A percentile compares a stretch with the other conserved stretches of the same genome.
Conservation (phyloP, 2,329 filamentous ascomycete genomes). For the Aureobasidium sp. region DNA sequence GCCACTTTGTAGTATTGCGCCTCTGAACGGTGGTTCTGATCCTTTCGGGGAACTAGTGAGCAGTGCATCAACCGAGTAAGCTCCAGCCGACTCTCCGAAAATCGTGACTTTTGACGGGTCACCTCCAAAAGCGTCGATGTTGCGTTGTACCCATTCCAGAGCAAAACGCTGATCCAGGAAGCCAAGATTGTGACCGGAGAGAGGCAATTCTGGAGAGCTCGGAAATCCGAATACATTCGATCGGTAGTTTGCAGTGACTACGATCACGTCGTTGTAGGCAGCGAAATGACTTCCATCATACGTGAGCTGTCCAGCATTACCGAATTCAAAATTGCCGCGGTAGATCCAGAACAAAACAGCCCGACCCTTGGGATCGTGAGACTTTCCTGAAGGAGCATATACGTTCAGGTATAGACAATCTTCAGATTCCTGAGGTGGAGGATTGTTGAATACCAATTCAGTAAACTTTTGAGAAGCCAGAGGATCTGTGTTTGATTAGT, state of each 20-base stretch:
- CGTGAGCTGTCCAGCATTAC: constrained; percentile 22
- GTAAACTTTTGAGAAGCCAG: constrained; percentile 23
- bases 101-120: constrained; percentile 30
- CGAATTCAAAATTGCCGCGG: constrained; percentile 26
- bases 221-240: constrained; percentile 38
- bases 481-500: constrained; percentile 20
- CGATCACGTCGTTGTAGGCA: constrained; percentile 28
- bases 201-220: constrained; percentile 28
- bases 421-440: constrained; percentile 27
- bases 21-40: constrained; percentile 27
- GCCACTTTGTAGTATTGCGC: constrained; percentile 27
- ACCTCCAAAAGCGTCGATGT: constrained; percentile 31
- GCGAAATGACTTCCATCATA: constrained; percentile 29
- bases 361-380: constrained; percentile 21
- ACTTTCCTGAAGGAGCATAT: constrained; percentile 24
- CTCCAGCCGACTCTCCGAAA: constrained; percentile 29
- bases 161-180: constrained; percentile 31
- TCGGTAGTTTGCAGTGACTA: constrained; percentile 29
- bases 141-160: constrained; percentile 31
- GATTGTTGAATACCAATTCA: constrained; percentile 26
- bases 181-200: constrained; percentile 27
- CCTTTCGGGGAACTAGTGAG: constrained; percentile 24
- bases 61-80: constrained; percentile 26
- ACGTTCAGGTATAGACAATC: constrained; percentile 31
- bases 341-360: constrained; percentile 31